Base-by-base conservation (phyloP, 23 red algal species). In the Cyanidiococcus yangmingshanensis region DNA sequence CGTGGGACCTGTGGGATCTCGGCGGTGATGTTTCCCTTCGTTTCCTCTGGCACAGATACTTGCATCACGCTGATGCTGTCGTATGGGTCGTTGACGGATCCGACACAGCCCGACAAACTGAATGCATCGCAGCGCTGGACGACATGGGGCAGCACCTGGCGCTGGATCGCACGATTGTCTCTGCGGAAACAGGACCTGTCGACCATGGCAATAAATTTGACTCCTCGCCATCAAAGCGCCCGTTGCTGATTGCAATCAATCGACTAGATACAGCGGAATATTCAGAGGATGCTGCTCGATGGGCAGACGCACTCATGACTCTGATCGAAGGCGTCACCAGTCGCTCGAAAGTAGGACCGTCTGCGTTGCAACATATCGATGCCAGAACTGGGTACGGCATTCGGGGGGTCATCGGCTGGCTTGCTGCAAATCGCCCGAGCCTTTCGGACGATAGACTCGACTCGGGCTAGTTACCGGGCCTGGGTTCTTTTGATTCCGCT, bases 81-180 rank as follows among this genome's bases (percentile, higher is more conserved):
- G 85, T 96, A 63, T 96, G 79, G 79, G 86, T 96, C 36, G 78
- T 96, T 15, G 86, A 89, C 37, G 77, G 86, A 30, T 67, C 83
- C 2, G 89, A 87, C 7, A 7, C 63, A 35, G 32, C n/a, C 27
- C n/a, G 32, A 12, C 3, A 17, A 71, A 7, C 7, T 17, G 63
- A 35, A 7, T 35, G 21, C 32, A 35, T 71, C 63, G 63, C 63
- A 7, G n/a, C 63, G 27, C 63, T 71, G 63, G 12, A 32, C 12
- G 63, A 35, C 3, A 71, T 7, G 16, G 7, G 21, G 12, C 3
- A 35, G n/a, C 63, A 35, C 21, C n/a, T 35, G 15, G 63, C 63
- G 3, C 21, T 29, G 12, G 7, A 2, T 71, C 16, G 16, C 32
- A 29, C 63, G 7, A 7, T 29, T 12, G 15, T 29, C 32, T 12